These are phyloP conservation scores for Botrytis cinerea DNA, from an alignment of 2,329 filamentous ascomycete species.

Conservation along the genomic window DNA sequence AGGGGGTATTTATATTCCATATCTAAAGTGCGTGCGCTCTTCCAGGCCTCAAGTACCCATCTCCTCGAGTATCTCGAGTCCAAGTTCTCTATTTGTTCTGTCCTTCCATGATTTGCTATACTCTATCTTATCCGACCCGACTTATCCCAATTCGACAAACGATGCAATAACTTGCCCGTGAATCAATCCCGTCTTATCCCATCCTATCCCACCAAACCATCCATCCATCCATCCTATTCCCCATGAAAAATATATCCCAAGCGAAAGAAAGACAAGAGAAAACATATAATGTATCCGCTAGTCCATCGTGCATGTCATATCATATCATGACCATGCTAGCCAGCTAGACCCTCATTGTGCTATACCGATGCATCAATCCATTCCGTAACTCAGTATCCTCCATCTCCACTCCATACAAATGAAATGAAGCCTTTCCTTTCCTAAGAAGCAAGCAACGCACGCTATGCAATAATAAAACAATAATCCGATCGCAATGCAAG, in stretches of 20 bases:
- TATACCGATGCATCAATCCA: neutral
- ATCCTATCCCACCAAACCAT: neutral
- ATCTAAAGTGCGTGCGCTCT: neutral
- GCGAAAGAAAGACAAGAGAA: neutral
- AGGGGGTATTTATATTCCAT: neutral
- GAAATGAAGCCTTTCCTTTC: neutral
- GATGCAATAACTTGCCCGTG: neutral
- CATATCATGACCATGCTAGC: slow-evolving; percentile 12
- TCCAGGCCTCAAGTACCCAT: neutral
- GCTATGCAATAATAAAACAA: slow-evolving; percentile 12
- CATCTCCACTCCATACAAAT: neutral
- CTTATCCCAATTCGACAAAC: neutral
- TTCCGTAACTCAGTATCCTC: neutral
- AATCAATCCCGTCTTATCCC: neutral
- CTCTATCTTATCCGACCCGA: neutral
- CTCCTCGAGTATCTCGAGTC: neutral
- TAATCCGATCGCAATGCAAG: neutral
- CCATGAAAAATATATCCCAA: neutral
- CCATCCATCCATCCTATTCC: neutral
- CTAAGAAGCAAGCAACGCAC: neutral
- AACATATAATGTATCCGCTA: neutral
- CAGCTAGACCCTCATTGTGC: neutral
- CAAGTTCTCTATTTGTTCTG: neutral
- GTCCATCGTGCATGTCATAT: neutral
- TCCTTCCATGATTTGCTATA: neutral